A percentile compares a stretch with the other conserved stretches of the same genome.
These are phyloP conservation scores for Tritrichomonas foetus DNA, from an alignment of 208 protist genomes.

Conservation along the genomic window DNA sequence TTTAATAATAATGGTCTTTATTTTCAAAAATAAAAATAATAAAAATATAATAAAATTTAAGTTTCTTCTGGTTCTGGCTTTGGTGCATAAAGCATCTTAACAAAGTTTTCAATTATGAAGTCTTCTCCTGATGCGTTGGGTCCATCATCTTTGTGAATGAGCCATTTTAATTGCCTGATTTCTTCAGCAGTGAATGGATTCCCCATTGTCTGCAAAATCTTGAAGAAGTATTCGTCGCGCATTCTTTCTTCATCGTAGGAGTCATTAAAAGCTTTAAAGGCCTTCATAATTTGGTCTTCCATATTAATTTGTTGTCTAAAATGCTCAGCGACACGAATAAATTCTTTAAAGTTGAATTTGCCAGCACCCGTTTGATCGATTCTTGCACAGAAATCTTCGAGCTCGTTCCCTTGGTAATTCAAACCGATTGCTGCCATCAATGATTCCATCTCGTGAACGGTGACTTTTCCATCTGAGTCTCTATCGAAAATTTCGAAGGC, in stretches of 20 bases:
- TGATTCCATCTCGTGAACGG: neutral
- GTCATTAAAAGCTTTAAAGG: neutral
- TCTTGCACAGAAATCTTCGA: neutral
- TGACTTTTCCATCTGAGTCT: neutral
- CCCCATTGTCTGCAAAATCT: neutral
- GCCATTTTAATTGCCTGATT: neutral
- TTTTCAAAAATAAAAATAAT: no score
- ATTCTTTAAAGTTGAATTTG: neutral
- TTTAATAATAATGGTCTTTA: no score
- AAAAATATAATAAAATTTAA: no score
- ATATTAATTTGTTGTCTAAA: neutral
- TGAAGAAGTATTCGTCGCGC: neutral
- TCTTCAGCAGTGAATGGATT: neutral
- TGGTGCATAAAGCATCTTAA: neutral
- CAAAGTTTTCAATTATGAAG: neutral
- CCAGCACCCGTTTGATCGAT: neutral
- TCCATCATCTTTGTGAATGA: no score
- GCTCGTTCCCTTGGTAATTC: neutral
- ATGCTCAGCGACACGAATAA: neutral
- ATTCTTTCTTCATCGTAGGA: neutral
- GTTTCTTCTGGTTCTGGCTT: neutral
- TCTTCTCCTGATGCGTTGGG: neutral
- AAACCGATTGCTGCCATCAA: neutral
- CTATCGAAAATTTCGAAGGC: neutral
- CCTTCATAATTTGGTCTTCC: neutral